A percentile compares a stretch with the other conserved stretches of the same genome.
Evolutionary conservation across 768 basidiomycete genomes (phyloP).

Genomic region (Suillus subluteus): DNA sequence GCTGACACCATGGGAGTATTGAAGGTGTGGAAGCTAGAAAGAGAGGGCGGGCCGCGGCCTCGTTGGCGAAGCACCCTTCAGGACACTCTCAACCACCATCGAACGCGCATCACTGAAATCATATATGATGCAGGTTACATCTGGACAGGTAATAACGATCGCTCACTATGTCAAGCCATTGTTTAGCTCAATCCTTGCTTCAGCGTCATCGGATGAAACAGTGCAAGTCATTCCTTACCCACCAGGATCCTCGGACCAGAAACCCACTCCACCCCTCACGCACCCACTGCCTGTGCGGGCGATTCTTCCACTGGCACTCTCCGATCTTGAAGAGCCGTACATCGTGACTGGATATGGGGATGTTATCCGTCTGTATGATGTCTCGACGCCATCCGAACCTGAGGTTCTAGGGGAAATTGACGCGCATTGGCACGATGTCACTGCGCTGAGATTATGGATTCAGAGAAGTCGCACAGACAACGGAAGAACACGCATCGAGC

Average conservation of each 20-base stretch:
- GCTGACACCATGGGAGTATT: constrained; percentile 93
- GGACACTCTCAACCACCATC: constrained; percentile 70
- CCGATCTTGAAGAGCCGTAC: constrained; percentile 70
- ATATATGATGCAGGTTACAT: constrained; percentile 67
- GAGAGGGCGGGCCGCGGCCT: constrained; percentile 40
- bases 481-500: constrained; percentile 57
- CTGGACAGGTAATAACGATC: constrained; percentile 73
- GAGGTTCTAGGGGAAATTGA: constrained; percentile 76
- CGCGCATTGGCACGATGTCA: constrained; percentile 91
- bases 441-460: constrained; percentile 73
- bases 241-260: constrained; percentile 32
- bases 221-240: constrained; percentile 63
- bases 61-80: constrained; percentile 56
- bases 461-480: constrained; percentile 49
- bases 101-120: constrained; percentile 83
- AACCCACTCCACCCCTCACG: constrained; percentile 52
- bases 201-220: constrained; percentile 91
- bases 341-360: constrained; percentile 86
- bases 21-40: constrained; percentile 73
- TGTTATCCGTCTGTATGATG: constrained; percentile 77
- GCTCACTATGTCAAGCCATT: background rate
- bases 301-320: constrained; percentile 68
- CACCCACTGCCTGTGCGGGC: constrained; percentile 73
- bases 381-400: constrained; percentile 67
- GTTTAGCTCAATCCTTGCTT: constrained; percentile 9